Conservation (phyloP, 192 early-diverging fungal species). For the Coemansia sp. region DNA sequence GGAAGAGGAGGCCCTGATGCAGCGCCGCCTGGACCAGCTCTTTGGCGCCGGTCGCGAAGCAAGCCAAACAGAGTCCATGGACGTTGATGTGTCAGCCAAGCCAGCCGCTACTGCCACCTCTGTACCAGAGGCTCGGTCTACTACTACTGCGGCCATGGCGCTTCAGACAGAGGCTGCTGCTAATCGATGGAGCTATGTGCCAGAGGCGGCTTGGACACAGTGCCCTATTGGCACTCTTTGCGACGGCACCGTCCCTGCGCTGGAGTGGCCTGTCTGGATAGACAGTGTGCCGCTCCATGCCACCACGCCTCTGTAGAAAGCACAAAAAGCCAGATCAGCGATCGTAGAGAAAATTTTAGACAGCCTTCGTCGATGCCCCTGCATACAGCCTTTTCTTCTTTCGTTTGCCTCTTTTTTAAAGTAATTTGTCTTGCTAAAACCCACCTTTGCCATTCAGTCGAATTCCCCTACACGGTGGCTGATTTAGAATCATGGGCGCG, state of each 20-base stretch:
- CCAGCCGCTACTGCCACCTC: background rate
- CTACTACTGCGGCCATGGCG: background rate
- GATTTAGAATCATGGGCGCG: slow-evolving; percentile 63
- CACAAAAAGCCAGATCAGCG: background rate
- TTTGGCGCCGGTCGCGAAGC: slow-evolving; percentile 9
- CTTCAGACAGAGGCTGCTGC: background rate
- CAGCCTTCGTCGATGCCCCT: background rate
- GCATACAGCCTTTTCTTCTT: background rate
- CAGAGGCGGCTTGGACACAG: slow-evolving; percentile 14
- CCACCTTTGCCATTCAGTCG: background rate
- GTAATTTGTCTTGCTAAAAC: background rate
- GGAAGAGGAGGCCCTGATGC: slow-evolving; percentile 38
- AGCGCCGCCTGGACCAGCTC: slow-evolving; percentile 16
- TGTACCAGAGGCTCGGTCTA: background rate
- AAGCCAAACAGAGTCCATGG: slow-evolving; percentile 10
- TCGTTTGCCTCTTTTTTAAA: background rate
- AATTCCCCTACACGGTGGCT: too few relatives aligned
- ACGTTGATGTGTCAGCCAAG: slow-evolving; percentile 8
- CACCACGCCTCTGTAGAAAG: background rate
- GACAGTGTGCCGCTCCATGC: slow-evolving; percentile 24
- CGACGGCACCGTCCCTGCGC: slow-evolving; percentile 25
- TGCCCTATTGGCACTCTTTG: slow-evolving; percentile 33
- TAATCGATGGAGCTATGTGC: slow-evolving; percentile 22
- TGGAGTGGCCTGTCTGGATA: slow-evolving; percentile 43
- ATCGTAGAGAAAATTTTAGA: background rate